phyloP scores from a whole-genome alignment of 495 filamentous ascomycete species.

The Sphaerosporella brunnea region DNA sequence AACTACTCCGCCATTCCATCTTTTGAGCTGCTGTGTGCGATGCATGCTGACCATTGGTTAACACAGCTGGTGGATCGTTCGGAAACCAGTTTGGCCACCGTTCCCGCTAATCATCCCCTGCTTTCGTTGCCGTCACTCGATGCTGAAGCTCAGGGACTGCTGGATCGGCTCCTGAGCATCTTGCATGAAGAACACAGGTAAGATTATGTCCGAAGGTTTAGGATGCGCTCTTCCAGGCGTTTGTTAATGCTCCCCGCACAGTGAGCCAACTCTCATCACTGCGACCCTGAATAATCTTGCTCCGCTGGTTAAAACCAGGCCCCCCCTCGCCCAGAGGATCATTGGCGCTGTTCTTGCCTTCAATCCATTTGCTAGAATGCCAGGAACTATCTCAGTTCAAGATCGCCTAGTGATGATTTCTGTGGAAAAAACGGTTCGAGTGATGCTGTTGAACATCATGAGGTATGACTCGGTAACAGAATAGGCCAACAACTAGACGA shows the following conservation, averaged over 20 bases:
- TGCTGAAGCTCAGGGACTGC: constrained; percentile 71
- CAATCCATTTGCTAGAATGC: constrained; percentile 66
- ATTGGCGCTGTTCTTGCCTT: constrained; percentile 72
- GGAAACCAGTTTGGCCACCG: constrained; percentile 69
- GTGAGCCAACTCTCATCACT: constrained; percentile 77
- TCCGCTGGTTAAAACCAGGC: constrained; percentile 59
- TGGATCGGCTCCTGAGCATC: constrained; percentile 74
- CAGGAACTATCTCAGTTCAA: constrained; percentile 57
- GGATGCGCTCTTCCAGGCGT: too few relatives aligned
- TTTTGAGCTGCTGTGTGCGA: too few relatives aligned
- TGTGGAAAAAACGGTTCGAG: constrained; percentile 79
- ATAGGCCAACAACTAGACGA: not conserved
- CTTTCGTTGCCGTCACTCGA: constrained; percentile 65
- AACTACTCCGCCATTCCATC: constrained; percentile 2
- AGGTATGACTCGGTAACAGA: constrained; percentile 5
- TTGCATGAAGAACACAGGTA: constrained; percentile 76
- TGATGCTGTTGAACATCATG: constrained; percentile 56
- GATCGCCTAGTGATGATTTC: constrained; percentile 69
- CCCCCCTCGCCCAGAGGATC: constrained; percentile 67
- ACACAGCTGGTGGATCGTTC: constrained; percentile 60
- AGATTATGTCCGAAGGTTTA: constrained; percentile 16
- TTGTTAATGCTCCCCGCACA: too few relatives aligned
- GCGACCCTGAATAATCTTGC: constrained; percentile 79
- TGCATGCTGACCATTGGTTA: constrained; percentile 5
- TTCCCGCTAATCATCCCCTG: constrained; percentile 63